A percentile compares a stretch with the other conserved stretches of the same genome.
These are phyloP conservation scores for Pyronema domesticum DNA, from an alignment of 495 filamentous ascomycete species.

Conservation along the genomic window DNA sequence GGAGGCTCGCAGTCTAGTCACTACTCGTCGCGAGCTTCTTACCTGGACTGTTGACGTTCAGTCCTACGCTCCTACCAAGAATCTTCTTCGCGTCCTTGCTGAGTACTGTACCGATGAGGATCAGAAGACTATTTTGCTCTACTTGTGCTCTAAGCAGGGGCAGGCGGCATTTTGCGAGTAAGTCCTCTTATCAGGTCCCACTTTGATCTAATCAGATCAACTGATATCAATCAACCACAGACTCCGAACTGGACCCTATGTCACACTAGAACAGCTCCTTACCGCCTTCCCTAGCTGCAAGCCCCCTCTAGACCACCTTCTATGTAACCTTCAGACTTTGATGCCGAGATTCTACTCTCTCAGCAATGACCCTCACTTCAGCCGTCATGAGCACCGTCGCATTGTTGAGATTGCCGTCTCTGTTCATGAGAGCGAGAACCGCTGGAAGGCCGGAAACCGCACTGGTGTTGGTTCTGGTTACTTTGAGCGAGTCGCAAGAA, in stretches of 20 bases:
- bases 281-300: slow-evolving; percentile 81
- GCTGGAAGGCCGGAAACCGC: slow-evolving; percentile 46
- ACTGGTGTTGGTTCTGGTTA: slow-evolving; percentile 66
- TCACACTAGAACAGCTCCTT: slow-evolving; percentile 69
- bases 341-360: slow-evolving; percentile 98
- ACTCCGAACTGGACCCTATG: slow-evolving; percentile 71
- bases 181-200: slow-evolving; percentile 8
- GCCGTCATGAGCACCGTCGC: slow-evolving; percentile 55
- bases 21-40: slow-evolving; percentile 73
- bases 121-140: slow-evolving; percentile 75
- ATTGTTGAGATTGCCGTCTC: slow-evolving; percentile 89
- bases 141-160: slow-evolving; percentile 73
- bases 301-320: slow-evolving; percentile 62
- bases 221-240: slow-evolving; percentile 16
- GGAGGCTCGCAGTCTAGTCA: slow-evolving; percentile 58
- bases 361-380: slow-evolving; percentile 83
- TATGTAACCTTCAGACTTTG: slow-evolving; percentile 62
- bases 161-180: slow-evolving; percentile 81
- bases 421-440: slow-evolving; percentile 64
- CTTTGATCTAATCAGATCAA: slow-evolving; percentile 24
- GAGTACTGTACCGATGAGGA: slow-evolving; percentile 63
- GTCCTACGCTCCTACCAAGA: slow-evolving; percentile 78
- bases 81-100: slow-evolving; percentile 65
- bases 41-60: slow-evolving; percentile 94
- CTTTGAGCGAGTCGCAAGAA: slow-evolving; percentile 61